Evolutionary conservation across 768 basidiomycete genomes (phyloP).

Genomic region (Phanerochaete sordida): DNA sequence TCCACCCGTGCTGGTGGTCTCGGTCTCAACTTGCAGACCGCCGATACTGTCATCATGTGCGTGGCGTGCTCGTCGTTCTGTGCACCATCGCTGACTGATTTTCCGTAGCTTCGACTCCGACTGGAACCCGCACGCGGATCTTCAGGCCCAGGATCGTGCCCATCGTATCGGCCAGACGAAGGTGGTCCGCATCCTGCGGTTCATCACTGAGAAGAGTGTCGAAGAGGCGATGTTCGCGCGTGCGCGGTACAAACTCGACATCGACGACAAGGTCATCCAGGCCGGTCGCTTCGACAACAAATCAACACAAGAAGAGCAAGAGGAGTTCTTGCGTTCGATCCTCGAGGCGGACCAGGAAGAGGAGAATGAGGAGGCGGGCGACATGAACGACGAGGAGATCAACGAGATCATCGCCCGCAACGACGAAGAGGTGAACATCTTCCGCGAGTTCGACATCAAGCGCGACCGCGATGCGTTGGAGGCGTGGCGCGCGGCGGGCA

Average conservation of each 20-base stretch:
- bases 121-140: slow-evolving; percentile 95
- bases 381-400: slow-evolving; percentile 93
- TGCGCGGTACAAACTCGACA: slow-evolving; percentile 93
- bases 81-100: background rate
- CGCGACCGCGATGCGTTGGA: slow-evolving; percentile 66
- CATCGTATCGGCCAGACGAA: slow-evolving; percentile 99
- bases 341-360: slow-evolving; percentile 89
- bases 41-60: slow-evolving; percentile 94
- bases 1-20: slow-evolving; percentile 93
- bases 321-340: slow-evolving; percentile 90
- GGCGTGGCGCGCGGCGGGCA: slow-evolving; percentile 68
- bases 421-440: slow-evolving; percentile 74
- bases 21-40: slow-evolving; percentile 92
- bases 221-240: slow-evolving; percentile 98
- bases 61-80: slow-evolving; percentile 25
- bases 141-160: slow-evolving; percentile 98
- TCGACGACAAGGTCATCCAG: slow-evolving; percentile 99
- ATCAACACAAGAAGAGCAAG: slow-evolving; percentile 96
- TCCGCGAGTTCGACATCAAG: slow-evolving; percentile 79
- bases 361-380: slow-evolving; percentile 85
- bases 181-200: slow-evolving; percentile 92
- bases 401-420: slow-evolving; percentile 88
- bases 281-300: slow-evolving; percentile 99
- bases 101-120: slow-evolving; percentile 24
- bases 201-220: slow-evolving; percentile 97